Evolutionary conservation across 305 asterid species (phyloP).

Genomic region (Fraxinus platypoda): DNA sequence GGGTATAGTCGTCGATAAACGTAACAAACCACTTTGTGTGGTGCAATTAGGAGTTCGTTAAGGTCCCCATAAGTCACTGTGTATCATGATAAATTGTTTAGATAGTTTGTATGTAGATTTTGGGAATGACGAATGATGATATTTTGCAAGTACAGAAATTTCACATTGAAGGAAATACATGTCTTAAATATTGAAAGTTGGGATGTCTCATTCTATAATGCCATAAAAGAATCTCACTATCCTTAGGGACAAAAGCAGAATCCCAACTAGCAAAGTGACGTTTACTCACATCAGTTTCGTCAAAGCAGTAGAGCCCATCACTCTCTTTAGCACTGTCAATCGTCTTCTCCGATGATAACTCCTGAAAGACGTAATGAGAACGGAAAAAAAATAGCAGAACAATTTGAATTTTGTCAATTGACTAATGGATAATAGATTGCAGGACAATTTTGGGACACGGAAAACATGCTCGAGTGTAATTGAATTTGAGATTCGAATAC

Average conservation of each 20-base stretch:
- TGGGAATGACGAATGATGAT: background rate
- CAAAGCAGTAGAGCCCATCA: too few relatives aligned
- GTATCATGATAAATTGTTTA: background rate
- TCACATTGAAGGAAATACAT: background rate
- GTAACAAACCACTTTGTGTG: background rate
- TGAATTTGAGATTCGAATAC: background rate
- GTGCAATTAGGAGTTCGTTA: background rate
- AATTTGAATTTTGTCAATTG: too few relatives aligned
- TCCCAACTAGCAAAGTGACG: background rate
- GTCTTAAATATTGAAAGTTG: background rate
- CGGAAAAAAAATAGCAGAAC: too few relatives aligned
- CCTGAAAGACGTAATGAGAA: too few relatives aligned
- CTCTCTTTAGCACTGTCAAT: too few relatives aligned
- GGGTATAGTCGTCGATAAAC: too few relatives aligned
- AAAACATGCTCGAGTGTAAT: background rate
- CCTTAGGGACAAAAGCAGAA: background rate
- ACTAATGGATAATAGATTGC: background rate
- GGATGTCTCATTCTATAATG: background rate
- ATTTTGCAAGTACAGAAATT: background rate
- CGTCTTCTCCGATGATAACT: too few relatives aligned
- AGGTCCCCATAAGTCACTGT: background rate
- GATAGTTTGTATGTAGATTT: background rate
- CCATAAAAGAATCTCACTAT: background rate
- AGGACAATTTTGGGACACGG: background rate
- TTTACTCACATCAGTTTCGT: too few relatives aligned